Percentiles rank a stretch among this genome's conserved stretches.
phyloP scores from a whole-genome alignment of 1,284 basidiomycete genomes.

The Rhodotorula sp. region DNA sequence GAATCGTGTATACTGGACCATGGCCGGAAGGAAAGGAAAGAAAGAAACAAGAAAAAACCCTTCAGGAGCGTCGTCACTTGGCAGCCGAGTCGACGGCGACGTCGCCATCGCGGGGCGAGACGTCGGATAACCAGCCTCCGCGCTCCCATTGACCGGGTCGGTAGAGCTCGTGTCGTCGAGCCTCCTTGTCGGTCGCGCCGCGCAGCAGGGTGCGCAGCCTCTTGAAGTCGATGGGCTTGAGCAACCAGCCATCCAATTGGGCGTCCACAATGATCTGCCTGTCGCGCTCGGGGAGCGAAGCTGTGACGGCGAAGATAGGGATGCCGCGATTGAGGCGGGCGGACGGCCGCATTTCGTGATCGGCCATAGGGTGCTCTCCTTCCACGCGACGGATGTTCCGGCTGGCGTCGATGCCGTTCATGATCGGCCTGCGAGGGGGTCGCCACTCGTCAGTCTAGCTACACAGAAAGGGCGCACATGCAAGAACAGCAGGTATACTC shows the following conservation, averaged over 20 bases:
- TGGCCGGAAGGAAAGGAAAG: background rate
- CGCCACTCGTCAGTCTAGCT: background rate
- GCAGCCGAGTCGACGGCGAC: background rate
- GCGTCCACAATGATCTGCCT: slow-evolving; percentile 34
- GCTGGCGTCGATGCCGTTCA: slow-evolving; percentile 44
- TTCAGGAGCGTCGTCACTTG: background rate
- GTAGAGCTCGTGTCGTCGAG: slow-evolving; percentile 62
- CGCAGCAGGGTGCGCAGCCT: slow-evolving; percentile 62
- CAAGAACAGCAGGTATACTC: background rate
- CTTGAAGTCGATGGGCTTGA: slow-evolving; percentile 45
- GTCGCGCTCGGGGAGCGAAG: slow-evolving; percentile 42
- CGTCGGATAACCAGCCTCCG: slow-evolving; percentile 32
- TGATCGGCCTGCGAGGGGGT: slow-evolving; percentile 34
- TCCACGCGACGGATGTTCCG: slow-evolving; percentile 42
- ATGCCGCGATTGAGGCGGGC: slow-evolving; percentile 46
- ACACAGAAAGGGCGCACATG: background rate
- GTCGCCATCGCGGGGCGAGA: background rate
- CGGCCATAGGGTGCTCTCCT: background rate
- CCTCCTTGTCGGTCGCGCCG: slow-evolving; percentile 60
- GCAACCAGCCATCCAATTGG: slow-evolving; percentile 40
- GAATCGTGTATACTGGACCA: background rate
- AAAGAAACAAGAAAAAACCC: background rate
- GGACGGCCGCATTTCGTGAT: slow-evolving; percentile 10
- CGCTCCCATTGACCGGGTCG: slow-evolving; percentile 32
- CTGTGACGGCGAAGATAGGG: slow-evolving; percentile 51